Conservation (phyloP, 225 moss, liverwort and hornwort genomes). For the Marchantia paleacea region DNA sequence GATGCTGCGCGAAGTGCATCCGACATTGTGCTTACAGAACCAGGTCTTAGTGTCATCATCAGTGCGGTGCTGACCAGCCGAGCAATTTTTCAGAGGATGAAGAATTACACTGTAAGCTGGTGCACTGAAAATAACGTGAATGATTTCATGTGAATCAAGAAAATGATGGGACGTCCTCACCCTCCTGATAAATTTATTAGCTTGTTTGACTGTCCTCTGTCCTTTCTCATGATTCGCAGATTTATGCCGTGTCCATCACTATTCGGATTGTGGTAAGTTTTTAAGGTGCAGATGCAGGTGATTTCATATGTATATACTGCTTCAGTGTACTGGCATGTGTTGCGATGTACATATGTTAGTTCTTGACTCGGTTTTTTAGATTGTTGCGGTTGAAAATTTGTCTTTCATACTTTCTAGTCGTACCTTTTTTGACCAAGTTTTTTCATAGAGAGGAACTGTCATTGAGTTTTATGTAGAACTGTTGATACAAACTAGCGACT, state of each 20-base stretch:
- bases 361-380: too few relatives aligned
- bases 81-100: constrained; percentile 44
- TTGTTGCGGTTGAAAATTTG: too few relatives aligned
- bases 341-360: too few relatives aligned
- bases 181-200: too few relatives aligned
- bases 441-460: not conserved
- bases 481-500: too few relatives aligned
- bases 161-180: too few relatives aligned
- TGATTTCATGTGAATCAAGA: too few relatives aligned
- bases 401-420: too few relatives aligned
- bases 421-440: not conserved
- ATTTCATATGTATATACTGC: not conserved
- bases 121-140: too few relatives aligned
- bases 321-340: not conserved
- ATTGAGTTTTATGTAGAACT: not conserved
- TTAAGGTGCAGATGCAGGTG: not conserved
- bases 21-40: constrained; percentile 41
- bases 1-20: constrained; percentile 42
- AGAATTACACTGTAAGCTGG: constrained; percentile 36
- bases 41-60: constrained; percentile 43
- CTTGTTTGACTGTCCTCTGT: not conserved
- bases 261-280: constrained; percentile 63
- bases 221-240: constrained; percentile 6
- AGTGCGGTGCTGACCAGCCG: constrained; percentile 40
- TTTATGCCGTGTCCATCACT: constrained; percentile 54